Evolutionary conservation across 2,329 filamentous ascomycete genomes (phyloP), one percentile per base, ranked within the genome.

Genomic region (Raffaelea albimanens): DNA sequence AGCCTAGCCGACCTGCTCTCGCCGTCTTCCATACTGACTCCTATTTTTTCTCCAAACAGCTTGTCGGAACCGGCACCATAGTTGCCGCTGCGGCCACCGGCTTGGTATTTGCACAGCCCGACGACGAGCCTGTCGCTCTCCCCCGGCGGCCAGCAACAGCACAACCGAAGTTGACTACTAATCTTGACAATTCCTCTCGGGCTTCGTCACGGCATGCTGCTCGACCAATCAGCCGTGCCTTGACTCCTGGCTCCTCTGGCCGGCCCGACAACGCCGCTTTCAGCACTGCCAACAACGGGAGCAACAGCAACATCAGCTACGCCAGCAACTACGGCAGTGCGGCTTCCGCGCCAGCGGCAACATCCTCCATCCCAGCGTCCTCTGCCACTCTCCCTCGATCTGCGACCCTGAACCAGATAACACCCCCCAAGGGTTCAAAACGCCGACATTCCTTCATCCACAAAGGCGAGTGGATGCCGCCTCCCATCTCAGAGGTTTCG

Each of bases 21-120:
- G 25, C 7, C 13, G 25, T 7, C 25, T 29, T 29, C n/a, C 25
- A 29, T 29, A 11, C 44, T 46, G 38, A 40, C 38, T 16, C 34
- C 5, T 38, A 16, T 16, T 38, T 7, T 16, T 34, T 19, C 23
- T 33, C 23, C 36, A n/a, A 5, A 43, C 58, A 81, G 77, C 75
- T 81, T 57, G 73, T 80, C 64, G 77, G 76, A 63, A 73, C 76
- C 56, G 75, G 77, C 62, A 76, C 76, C 64, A 76, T 75, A 55
- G 72, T 79, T 61, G 77, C 76, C 64, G 75, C 76, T 58, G 76
- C 76, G 56, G 70, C 75, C 62, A 71, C 69, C 56, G 76, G 77
- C 56, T 65, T 81, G 52, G 74, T 75, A 55, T 79, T 81, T 62
- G 76, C 74, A 55, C 74, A 80, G 61, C 65, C 71, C 40, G 59